Base-by-base conservation (phyloP, 495 filamentous ascomycete genomes). In the Aspergillus incahuasiensis region DNA sequence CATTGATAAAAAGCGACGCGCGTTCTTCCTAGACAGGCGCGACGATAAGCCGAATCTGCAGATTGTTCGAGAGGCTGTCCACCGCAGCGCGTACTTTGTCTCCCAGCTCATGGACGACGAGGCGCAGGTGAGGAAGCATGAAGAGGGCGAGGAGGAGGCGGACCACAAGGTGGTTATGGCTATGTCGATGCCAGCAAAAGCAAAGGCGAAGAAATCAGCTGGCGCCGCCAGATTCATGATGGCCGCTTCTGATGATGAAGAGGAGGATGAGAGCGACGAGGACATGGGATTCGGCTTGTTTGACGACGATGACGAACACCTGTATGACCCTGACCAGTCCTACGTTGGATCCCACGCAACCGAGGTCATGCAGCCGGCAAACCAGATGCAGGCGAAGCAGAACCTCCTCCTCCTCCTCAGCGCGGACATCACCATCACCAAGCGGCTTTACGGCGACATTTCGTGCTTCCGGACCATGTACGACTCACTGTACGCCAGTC, bases 391-490 rank as follows among this genome's bases (percentile, higher is more conserved):
- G 35, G 51, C 57, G 9, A 59, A 49, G 20, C 57, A 59, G 30
- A 59, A 59, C 32, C 46, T 59, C 16, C 30, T 59, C 8, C 57
- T 49, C 16, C 57, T 59, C 2, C 47, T 59, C 6, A 43, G 45
- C 15, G 41, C 57, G 16, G 57, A 59, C 21, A 59, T 45, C 15
- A 39, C 42, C 0, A 59, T 59, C 51, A 59, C 46, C 7, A 51
- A 45, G 16, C 45, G 46, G 22, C 39, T 59, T 8, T 24, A 59
- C 3, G 57, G 57, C 6, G 57, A 59, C 30, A 24, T 59, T 12
- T 51, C 57, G 7, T 55, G 57, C 25, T 59, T 59, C 52, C 57
- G 52, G 0, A 32, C 52, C 15, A 45, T 51, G 32, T 59, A 59
- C 34, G 52, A 55, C 1, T 45, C 57, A n/a, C 34, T 54, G 25